A percentile compares a stretch with the other conserved stretches of the same genome.
Evolutionary conservation across 371 early-diverging fungal species (phyloP).

Genomic region (Mucor irregularis): DNA sequence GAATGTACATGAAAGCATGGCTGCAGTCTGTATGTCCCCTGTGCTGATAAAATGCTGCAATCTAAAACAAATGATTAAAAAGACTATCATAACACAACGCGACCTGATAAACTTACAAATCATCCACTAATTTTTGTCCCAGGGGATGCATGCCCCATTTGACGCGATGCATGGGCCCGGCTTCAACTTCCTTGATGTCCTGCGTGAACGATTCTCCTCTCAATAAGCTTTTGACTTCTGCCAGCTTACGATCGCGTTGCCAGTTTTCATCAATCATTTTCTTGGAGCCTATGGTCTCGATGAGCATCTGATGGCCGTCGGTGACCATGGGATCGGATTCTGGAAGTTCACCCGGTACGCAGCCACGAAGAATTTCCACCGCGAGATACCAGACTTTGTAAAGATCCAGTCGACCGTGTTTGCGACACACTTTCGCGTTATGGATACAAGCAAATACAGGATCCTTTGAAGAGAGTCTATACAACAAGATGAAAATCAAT

Average conservation of each 20-base stretch:
- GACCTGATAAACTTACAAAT: conserved; percentile 55
- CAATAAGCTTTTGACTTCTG: conserved; percentile 20
- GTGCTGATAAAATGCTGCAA: conserved; percentile 62
- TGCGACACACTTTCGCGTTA: conserved; percentile 61
- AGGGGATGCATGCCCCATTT: conserved; percentile 78
- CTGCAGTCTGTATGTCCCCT: conserved; percentile 86
- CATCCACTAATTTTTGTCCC: conserved; percentile 61
- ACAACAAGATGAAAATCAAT: neutral
- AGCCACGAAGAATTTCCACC: conserved; percentile 60
- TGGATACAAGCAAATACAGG: conserved; percentile 60
- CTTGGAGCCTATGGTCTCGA: conserved; percentile 11
- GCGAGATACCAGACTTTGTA: conserved; percentile 73
- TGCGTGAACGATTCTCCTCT: neutral
- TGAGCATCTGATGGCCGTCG: conserved; percentile 16
- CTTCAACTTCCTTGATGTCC: neutral
- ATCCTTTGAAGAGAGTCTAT: conserved; percentile 51
- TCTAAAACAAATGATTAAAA: conserved; percentile 49
- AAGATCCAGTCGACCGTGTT: conserved; percentile 55
- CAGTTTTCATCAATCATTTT: conserved; percentile 10
- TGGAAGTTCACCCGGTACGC: conserved; percentile 36
- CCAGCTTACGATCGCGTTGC: conserved; percentile 25
- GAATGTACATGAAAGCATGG: conserved; percentile 81
- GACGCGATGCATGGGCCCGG: conserved; percentile 32
- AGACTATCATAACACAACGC: too few relatives aligned
- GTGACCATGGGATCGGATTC: conserved; percentile 18